Conservation (phyloP, 768 basidiomycete species). For the Boletus sp. region DNA sequence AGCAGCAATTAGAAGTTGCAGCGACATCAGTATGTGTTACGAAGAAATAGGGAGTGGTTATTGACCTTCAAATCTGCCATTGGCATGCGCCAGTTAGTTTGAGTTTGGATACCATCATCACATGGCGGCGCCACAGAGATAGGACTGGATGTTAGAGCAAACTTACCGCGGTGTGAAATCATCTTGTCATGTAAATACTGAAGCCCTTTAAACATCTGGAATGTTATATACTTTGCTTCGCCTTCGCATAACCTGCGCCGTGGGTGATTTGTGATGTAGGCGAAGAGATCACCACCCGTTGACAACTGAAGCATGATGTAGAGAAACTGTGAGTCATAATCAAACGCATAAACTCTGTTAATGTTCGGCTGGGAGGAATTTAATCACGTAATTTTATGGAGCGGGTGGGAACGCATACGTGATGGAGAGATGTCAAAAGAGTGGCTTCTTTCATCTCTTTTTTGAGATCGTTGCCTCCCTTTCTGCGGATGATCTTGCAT, state of each 20-base stretch:
- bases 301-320: conserved; percentile 85
- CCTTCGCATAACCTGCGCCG: conserved; percentile 66
- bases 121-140: neutral
- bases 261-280: conserved; percentile 68
- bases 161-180: conserved; percentile 77
- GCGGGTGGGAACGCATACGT: conserved; percentile 46
- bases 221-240: conserved; percentile 83
- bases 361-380: conserved; percentile 64
- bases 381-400: neutral
- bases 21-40: neutral
- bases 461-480: conserved; percentile 37
- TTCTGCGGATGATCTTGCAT: conserved; percentile 77
- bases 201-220: conserved; percentile 70
- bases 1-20: neutral
- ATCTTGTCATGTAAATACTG: conserved; percentile 66
- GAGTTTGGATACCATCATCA: neutral
- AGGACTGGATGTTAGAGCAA: neutral
- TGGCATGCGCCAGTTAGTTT: neutral
- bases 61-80: conserved; percentile 63
- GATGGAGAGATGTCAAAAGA: conserved; percentile 67
- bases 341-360: conserved; percentile 71
- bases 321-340: conserved; percentile 61
- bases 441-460: conserved; percentile 78
- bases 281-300: conserved; percentile 86
- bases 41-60: neutral